Evolutionary conservation across 495 filamentous ascomycete genomes (phyloP), one percentile per base, ranked within the genome.

Genomic region (Podospora comata): DNA sequence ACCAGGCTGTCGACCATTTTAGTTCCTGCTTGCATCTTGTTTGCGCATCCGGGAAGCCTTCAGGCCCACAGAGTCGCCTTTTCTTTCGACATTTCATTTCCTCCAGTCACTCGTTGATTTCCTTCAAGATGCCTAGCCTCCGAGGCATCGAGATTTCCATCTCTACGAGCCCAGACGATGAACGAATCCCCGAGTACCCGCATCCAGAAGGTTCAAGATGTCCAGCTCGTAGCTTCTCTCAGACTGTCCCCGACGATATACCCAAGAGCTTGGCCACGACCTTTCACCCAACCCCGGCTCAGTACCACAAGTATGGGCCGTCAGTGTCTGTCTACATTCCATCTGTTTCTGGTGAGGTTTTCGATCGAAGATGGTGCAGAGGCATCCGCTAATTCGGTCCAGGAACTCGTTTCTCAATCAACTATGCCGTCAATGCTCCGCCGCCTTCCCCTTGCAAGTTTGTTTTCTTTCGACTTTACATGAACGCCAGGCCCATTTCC

Each of bases 391-490:
- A n/a, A 71, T 66, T 20, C 30, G 34, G 32, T 28, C 2, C 57
- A 86, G 83, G 79, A 16, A 73, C 74, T n/a, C 77, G 77, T 4
- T 86, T 86, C 70, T 74, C 75, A 53, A 71, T 86, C 27, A 78
- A 76, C 19, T 86, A 82, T 68, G 64, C 67, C 16, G 65, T 85
- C 69, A 75, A 69, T 26, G 62, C 71, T 16, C 18, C 64, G 5
- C 71, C 77, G 4, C 68, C 74, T 0, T 56, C 70, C 1, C 77
- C 78, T 23, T 78, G 75, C 59, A 73, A 68, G 66, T 82, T 75
- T 65, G 69, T 83, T 30, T 81, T 81, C 76, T 85, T 85, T 73
- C 84, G 82, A 68, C 74, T 86, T 63, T 80, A 76, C 71, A 81
- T 86, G 62, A 85, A 86, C 69, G 81, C 78, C 19, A 76, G 79